Evolutionary conservation across 805 yeast species (phyloP), one percentile per base, ranked within the genome.

Genomic region (Monosporozyma solicola): DNA sequence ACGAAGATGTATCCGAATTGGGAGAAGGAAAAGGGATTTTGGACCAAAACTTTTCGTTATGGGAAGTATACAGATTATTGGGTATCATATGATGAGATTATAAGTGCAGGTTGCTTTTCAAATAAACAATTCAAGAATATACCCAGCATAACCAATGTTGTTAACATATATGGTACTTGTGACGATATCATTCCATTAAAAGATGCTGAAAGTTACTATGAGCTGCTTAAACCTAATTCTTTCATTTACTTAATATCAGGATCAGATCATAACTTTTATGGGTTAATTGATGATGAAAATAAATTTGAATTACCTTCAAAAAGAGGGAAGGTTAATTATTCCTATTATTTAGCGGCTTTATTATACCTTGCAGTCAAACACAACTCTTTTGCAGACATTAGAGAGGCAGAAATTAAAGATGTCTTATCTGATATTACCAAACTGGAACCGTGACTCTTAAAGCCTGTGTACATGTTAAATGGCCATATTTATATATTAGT

Each of bases 261-360:
- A 47, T 96, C 96, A 0, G 91, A 88, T 64, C 98, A 91, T 67
- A 87, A 86, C 61, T 90, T 77, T 62, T 85, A 77, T 62, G 92
- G 94, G 0, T 56, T 62, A 0, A 61, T 66, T 2, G 69, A 60
- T 9, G 72, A 77, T 47, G 60, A 67, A 16, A 70, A 68, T 22
- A 75, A 63, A 11, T 62, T 73, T 16, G 53, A 63, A 22, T 57
- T 72, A 22, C 86, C 87, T 0, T 49, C 77, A 39, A 65, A 70
- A n/a, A 69, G 68, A 16, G 73, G 74, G 0, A 69, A 70, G 37
- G 80, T 82, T 47, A 86, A 87, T 63, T 86, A 80, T 68, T 50
- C 55, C 9, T 25, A 22, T 5, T 45, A 35, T 27, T 46, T 52
- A 20, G 53, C 47, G 8, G 83, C 80, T 59, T 73, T 69, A 50